Conservation (phyloP, 2,329 filamentous ascomycete species). For the Stromatinia cepivora region DNA sequence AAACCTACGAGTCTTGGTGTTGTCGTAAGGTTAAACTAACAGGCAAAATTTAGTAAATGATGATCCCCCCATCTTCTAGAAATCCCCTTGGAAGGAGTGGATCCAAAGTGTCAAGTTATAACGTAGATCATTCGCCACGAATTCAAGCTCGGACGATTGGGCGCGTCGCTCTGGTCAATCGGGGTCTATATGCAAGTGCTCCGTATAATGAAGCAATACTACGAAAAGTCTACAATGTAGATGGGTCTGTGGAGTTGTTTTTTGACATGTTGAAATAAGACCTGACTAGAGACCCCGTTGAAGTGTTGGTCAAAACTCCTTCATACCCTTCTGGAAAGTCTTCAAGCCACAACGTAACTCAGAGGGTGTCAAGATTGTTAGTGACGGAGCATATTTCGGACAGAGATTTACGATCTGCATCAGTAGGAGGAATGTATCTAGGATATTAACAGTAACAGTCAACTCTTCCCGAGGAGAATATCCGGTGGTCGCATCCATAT, state of each 20-base stretch:
- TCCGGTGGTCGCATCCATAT: background rate
- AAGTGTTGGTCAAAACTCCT: background rate
- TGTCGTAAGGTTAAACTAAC: background rate
- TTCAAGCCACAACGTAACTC: background rate
- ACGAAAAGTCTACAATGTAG: background rate
- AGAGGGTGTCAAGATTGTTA: background rate
- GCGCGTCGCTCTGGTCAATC: background rate
- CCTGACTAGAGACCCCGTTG: background rate
- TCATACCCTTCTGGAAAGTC: background rate
- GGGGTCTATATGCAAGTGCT: background rate
- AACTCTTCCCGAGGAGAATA: background rate
- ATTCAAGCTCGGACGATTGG: constrained; percentile 14
- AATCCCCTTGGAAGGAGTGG: constrained; percentile 14
- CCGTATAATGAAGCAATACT: background rate
- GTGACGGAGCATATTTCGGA: background rate
- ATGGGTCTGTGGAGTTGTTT: background rate
- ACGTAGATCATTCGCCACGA: constrained; percentile 4
- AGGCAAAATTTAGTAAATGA: constrained; percentile 10
- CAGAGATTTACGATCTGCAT: background rate
- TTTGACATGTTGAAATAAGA: background rate
- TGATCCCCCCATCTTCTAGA: constrained; percentile 19
- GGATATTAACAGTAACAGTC: background rate
- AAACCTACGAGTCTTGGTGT: background rate
- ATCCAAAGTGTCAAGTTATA: background rate
- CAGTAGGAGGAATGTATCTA: background rate